phyloP scores from a whole-genome alignment of 2,329 filamentous ascomycete genomes.

The Colletotrichum agaves region DNA sequence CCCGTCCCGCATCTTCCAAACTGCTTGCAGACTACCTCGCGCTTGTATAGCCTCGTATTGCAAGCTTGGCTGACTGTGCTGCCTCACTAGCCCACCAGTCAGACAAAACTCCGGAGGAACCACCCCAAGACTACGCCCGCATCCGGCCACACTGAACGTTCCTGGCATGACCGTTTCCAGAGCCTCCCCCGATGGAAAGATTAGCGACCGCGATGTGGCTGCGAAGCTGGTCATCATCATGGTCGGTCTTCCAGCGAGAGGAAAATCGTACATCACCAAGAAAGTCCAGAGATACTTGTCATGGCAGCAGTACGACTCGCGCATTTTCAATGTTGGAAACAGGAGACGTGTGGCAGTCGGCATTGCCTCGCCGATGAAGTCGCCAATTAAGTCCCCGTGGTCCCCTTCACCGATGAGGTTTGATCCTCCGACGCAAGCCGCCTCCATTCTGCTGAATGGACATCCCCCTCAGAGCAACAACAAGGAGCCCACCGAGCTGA shows the following conservation, averaged over 20 bases:
- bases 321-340: slow-evolving; percentile 98
- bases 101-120: slow-evolving; percentile 79
- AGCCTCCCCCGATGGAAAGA: slow-evolving; percentile 94
- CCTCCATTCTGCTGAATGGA: slow-evolving; percentile 69
- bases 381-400: slow-evolving; percentile 58
- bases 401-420: slow-evolving; percentile 39
- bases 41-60: slow-evolving; percentile 1
- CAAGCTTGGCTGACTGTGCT: slow-evolving; percentile 38
- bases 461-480: slow-evolving; percentile 56
- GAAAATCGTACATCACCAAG: slow-evolving; percentile 99
- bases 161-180: slow-evolving; percentile 95
- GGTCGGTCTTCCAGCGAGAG: slow-evolving; percentile 94
- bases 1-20: slow-evolving; percentile 10
- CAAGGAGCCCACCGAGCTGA: slow-evolving; percentile 45
- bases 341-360: slow-evolving; percentile 84
- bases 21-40: slow-evolving; percentile 21
- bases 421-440: slow-evolving; percentile 63
- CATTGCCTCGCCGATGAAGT: slow-evolving; percentile 49
- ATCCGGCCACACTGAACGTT: slow-evolving; percentile 96
- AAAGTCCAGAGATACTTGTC: slow-evolving; percentile 95
- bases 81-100: slow-evolving; percentile 67
- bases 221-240: slow-evolving; percentile 98
- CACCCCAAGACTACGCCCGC: slow-evolving; percentile 81
- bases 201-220: slow-evolving; percentile 92
- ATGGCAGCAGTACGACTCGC: slow-evolving; percentile 96